Percentiles rank a stretch among this genome's conserved stretches.
phyloP scores from a whole-genome alignment of 2,329 filamentous ascomycete species.

The Trichoderma afroharzianum region DNA sequence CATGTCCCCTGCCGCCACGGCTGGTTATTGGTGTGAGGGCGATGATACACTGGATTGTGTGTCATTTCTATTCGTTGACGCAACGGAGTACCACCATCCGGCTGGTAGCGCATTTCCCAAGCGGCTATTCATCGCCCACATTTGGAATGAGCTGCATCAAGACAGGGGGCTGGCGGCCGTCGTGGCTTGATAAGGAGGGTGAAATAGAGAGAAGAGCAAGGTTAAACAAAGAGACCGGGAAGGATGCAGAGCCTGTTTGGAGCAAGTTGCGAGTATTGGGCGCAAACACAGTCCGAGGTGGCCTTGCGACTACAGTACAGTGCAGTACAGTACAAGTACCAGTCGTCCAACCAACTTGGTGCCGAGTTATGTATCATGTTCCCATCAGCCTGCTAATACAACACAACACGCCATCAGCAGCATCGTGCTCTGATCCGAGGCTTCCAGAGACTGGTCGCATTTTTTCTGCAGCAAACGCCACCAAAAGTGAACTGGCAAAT shows the following conservation, averaged over 20 bases:
- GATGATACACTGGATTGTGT: not conserved
- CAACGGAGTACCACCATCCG: constrained; percentile 2
- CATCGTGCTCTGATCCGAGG: not conserved
- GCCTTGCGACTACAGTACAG: not conserved
- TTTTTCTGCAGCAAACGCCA: not conserved
- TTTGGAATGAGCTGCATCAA: constrained; percentile 9
- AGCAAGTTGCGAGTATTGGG: not conserved
- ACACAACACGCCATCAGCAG: not conserved
- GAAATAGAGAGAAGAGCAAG: not conserved
- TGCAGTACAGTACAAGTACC: not conserved
- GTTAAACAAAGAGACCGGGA: not conserved
- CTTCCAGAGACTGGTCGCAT: not conserved
- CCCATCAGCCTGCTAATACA: not conserved
- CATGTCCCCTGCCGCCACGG: not conserved
- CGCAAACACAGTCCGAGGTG: not conserved
- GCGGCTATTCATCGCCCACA: constrained; percentile 14
- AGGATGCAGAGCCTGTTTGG: not conserved
- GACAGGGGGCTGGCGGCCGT: constrained; percentile 8
- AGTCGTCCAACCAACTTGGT: not conserved
- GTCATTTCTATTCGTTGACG: not conserved
- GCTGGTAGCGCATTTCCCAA: constrained; percentile 2
- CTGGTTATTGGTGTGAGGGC: not conserved
- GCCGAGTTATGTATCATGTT: not conserved
- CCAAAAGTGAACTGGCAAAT: not conserved
- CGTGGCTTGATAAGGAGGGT: not conserved